phyloP scores from a whole-genome alignment of 169 alveolate genomes.

The Toxoplasma gondii region DNA sequence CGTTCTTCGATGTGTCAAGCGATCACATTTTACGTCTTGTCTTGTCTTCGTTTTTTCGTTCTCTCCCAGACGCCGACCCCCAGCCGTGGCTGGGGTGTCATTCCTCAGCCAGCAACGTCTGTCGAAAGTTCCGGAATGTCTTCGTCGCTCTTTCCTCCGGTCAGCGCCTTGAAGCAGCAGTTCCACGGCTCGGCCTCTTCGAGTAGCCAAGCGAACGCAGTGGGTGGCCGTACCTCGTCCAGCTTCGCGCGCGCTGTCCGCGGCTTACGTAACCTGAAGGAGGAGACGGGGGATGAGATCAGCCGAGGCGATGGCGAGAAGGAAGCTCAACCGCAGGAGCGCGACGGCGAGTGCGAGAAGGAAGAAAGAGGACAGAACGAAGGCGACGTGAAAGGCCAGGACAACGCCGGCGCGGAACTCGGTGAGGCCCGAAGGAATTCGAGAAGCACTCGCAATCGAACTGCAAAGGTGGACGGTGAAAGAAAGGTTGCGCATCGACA shows the following conservation, averaged over 20 bases:
- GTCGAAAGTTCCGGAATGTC: neutral
- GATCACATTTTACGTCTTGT: neutral
- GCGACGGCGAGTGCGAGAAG: neutral
- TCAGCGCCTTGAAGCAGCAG: conserved; percentile 10
- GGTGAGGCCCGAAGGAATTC: neutral
- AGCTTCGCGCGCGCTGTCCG: neutral
- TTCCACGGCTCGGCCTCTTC: neutral
- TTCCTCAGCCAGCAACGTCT: conserved; percentile 9
- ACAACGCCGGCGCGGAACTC: neutral
- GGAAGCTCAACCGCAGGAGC: neutral
- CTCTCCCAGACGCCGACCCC: neutral
- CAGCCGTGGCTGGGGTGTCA: conserved; percentile 16
- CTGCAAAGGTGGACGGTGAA: no score
- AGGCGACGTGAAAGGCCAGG: neutral
- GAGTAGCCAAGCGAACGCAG: neutral
- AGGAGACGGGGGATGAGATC: neutral
- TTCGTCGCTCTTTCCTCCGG: conserved; percentile 30
- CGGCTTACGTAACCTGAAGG: no score
- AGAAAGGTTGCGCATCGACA: no score
- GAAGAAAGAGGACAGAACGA: neutral
- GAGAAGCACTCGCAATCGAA: no score
- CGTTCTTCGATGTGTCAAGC: no score
- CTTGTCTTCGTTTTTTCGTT: neutral
- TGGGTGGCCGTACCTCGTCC: neutral
- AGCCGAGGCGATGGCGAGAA: no score